Evolutionary conservation across 768 basidiomycete species (phyloP).

Genomic region (Rossbeevera mucosa): DNA sequence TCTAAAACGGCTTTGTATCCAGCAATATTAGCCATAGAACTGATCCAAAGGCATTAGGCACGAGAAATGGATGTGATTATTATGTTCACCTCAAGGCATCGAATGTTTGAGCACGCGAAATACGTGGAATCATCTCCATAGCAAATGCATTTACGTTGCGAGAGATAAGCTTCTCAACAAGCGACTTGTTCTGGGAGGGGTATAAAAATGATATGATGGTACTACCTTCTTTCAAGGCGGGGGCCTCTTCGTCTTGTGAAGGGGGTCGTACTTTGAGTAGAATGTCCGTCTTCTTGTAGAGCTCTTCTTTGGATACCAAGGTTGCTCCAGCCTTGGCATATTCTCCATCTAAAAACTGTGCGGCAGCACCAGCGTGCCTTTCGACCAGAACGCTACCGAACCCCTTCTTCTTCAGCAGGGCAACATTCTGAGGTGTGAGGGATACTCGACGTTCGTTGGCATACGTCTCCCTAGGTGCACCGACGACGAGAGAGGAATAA

Average conservation of each 20-base stretch:
- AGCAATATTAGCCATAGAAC: constrained; percentile 94
- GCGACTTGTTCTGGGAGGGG: constrained; percentile 72
- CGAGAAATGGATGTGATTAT: constrained; percentile 1
- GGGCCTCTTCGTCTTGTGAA: constrained; percentile 54
- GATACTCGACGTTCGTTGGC: constrained; percentile 78
- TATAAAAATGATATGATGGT: constrained; percentile 83
- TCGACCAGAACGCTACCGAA: constrained; percentile 72
- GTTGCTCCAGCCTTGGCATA: constrained; percentile 77
- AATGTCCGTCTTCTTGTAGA: constrained; percentile 69
- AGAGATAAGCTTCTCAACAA: constrained; percentile 65
- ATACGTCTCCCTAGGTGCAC: constrained; percentile 72
- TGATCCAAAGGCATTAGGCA: constrained; percentile 22
- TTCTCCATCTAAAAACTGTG: constrained; percentile 79
- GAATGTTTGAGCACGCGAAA: constrained; percentile 86
- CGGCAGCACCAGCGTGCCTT: constrained; percentile 59
- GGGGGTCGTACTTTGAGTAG: constrained; percentile 85
- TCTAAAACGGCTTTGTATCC: constrained; percentile 91
- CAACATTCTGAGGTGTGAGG: constrained; percentile 74
- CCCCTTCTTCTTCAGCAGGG: constrained; percentile 76
- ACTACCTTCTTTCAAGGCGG: constrained; percentile 63
- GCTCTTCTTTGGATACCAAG: constrained; percentile 64
- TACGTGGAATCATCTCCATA: constrained; percentile 91
- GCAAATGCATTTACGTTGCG: constrained; percentile 71
- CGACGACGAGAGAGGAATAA: constrained; percentile 70
- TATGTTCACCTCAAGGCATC: constrained; percentile 71